A percentile compares a stretch with the other conserved stretches of the same genome.
These are phyloP conservation scores for Cryptococcus sp. DNA, from an alignment of 1,284 basidiomycete species.

Conservation along the genomic window DNA sequence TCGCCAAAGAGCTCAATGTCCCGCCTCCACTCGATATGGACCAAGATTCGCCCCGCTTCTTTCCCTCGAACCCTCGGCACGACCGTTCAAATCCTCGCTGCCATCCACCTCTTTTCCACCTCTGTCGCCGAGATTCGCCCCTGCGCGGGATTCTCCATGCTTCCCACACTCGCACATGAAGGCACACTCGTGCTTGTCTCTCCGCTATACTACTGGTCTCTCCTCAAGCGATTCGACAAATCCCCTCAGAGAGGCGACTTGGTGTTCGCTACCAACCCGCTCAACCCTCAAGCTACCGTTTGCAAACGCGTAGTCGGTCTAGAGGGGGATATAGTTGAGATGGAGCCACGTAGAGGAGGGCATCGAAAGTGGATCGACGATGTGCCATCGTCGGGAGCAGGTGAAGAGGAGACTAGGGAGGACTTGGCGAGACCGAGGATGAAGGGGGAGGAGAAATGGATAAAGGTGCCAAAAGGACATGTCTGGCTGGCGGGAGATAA, in stretches of 20 bases:
- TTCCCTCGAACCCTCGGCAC: constrained; percentile 16
- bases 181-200: constrained; percentile 50
- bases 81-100: constrained; percentile 24
- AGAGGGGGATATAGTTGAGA: constrained; percentile 80
- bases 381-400: constrained; percentile 1
- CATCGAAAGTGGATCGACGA: constrained; percentile 22
- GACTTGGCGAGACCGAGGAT: constrained; percentile 46
- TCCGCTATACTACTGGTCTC: constrained; percentile 48
- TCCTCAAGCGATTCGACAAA: constrained; percentile 6
- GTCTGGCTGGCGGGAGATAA: constrained; percentile 96
- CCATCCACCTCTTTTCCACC: constrained; percentile 24
- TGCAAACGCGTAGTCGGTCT: constrained; percentile 90
- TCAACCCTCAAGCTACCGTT: constrained; percentile 62
- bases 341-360: constrained; percentile 57
- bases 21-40: not conserved
- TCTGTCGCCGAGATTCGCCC: constrained; percentile 31
- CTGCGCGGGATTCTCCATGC: constrained; percentile 71
- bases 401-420: constrained; percentile 8
- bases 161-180: constrained; percentile 63
- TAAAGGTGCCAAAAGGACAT: constrained; percentile 71
- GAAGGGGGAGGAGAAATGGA: constrained; percentile 57
- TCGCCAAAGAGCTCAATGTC: too few species aligned
- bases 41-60: constrained; percentile 15
- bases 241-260: constrained; percentile 70
- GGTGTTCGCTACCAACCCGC: constrained; percentile 68